Base-by-base conservation (phyloP, 169 alveolate genomes). In the Hammondia hammondi region DNA sequence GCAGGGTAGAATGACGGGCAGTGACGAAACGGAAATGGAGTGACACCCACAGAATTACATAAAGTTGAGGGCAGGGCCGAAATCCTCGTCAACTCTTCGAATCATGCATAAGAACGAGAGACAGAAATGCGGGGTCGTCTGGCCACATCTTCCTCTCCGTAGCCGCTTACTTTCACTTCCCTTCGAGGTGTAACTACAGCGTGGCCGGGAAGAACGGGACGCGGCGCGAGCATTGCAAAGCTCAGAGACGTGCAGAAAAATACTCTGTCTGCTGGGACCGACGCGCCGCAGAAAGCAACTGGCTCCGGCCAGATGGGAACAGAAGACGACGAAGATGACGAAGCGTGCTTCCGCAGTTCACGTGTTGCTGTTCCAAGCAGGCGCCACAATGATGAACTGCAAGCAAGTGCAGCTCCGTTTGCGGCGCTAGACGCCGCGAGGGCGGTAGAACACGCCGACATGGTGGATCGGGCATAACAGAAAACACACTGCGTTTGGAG, bases 201-300 rank as follows among this genome's bases (percentile, higher is more conserved):
- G 87, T 77, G 87, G 43, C 87, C 87, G 27, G 87, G 87, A 77
- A 77, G 87, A 29, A 77, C 87, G 5, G 87, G 87, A 32, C 48
- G 87, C 87, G 87, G 87, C 12, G 87, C 45, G 29, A 77, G 87
- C 87, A 77, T 77, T 32, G 87, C 87, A 21, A 77, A 77, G 7
- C 48, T 77, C 12, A 4, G 87, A 37, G 43, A 10, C 29, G 56
- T 77, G 87, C 87, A 29, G 32, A 77, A 77, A 32, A 77, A 12
- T 6, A 77, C 87, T 37, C 32, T 32, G 48, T 77, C 87, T 39
- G 45, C 43, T 19, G 56, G 43, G 7, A 77, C 56, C 19, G 43
- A 17, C 19, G 32, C 87, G 7, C 87, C 87, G 87, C 56, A 32
- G 87, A 77, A 77, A 6, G 48, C 3, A 39, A 77, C 27, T 21